phyloP scores from a whole-genome alignment of 768 basidiomycete genomes.

The Aureoboletus auriporus region DNA sequence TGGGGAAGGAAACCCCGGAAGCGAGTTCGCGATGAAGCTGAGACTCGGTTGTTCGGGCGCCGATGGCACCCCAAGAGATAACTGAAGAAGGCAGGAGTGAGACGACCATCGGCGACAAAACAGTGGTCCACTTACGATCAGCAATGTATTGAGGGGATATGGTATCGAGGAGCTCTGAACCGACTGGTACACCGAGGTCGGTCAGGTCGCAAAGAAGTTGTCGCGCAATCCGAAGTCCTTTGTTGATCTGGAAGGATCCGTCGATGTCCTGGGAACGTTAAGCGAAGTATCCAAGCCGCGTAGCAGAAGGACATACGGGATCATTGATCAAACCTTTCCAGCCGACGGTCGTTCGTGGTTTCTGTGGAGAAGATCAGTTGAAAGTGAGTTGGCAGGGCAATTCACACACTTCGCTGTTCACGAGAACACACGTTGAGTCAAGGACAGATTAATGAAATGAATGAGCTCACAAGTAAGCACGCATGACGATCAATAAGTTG shows the following conservation, averaged over 20 bases:
- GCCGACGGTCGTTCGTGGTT: slow-evolving; percentile 96
- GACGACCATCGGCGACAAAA: not conserved
- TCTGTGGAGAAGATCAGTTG: slow-evolving; percentile 41
- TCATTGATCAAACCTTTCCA: slow-evolving; percentile 97
- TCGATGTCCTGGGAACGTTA: slow-evolving; percentile 62
- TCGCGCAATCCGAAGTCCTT: slow-evolving; percentile 84
- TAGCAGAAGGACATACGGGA: slow-evolving; percentile 40
- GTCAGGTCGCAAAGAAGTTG: slow-evolving; percentile 91
- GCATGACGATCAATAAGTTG: slow-evolving; percentile 90
- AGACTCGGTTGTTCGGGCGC: slow-evolving; percentile 95
- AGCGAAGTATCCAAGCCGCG: not conserved
- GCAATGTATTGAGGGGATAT: slow-evolving; percentile 81
- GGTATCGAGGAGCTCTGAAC: slow-evolving; percentile 88
- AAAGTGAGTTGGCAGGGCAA: not conserved
- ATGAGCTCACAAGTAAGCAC: slow-evolving; percentile 88
- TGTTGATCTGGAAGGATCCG: slow-evolving; percentile 94
- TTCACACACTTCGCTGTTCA: slow-evolving; percentile 36
- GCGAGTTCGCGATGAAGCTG: slow-evolving; percentile 97
- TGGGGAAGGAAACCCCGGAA: slow-evolving; percentile 94
- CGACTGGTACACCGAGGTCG: slow-evolving; percentile 85
- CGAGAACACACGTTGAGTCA: slow-evolving; percentile 32
- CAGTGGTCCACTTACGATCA: slow-evolving; percentile 47
- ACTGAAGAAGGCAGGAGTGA: slow-evolving; percentile 34
- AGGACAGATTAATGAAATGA: slow-evolving; percentile 3
- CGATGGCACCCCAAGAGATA: slow-evolving; percentile 93